Percentiles rank a stretch among this genome's conserved stretches.
Evolutionary conservation across 2,329 filamentous ascomycete species (phyloP).

Genomic region (Alternaria sp.): DNA sequence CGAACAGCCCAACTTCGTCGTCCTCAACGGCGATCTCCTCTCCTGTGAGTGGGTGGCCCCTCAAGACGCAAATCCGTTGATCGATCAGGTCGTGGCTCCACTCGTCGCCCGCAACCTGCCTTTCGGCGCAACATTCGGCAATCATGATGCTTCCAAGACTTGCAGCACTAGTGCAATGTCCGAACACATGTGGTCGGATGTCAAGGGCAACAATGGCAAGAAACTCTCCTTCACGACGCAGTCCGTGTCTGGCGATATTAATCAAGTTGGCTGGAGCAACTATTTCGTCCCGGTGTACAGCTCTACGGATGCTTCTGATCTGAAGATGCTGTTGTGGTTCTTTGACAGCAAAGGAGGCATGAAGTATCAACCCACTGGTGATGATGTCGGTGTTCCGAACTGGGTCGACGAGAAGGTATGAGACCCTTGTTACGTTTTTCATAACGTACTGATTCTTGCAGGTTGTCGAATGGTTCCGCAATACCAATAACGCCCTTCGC

Average conservation of each 20-base stretch:
- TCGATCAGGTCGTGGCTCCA: conserved; percentile 35
- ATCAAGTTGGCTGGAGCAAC: conserved; percentile 54
- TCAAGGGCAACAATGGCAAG: conserved; percentile 59
- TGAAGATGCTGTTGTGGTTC: conserved; percentile 69
- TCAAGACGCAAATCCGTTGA: conserved; percentile 20
- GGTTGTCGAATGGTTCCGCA: conserved; percentile 38
- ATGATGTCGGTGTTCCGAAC: conserved; percentile 15
- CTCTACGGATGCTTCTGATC: conserved; percentile 37
- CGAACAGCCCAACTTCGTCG: conserved; percentile 65
- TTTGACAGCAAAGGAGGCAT: conserved; percentile 61
- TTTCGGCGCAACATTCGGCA: conserved; percentile 75
- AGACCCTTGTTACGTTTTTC: not conserved
- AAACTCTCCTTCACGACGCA: conserved; percentile 49
- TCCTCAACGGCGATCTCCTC: conserved; percentile 75
- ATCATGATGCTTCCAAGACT: conserved; percentile 62
- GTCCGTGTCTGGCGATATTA: conserved; percentile 48
- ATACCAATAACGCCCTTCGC: conserved; percentile 21
- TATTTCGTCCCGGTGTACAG: conserved; percentile 61
- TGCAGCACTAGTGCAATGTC: conserved; percentile 31
- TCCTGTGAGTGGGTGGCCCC: conserved; percentile 62
- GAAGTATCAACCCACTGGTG: conserved; percentile 22
- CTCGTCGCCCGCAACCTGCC: conserved; percentile 63
- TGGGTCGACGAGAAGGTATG: conserved; percentile 34
- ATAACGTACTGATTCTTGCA: conserved; percentile 12
- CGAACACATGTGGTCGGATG: conserved; percentile 37